These are phyloP conservation scores for Craspedostauros australis DNA, from an alignment of 108 stramenopile species.

Conservation along the genomic window DNA sequence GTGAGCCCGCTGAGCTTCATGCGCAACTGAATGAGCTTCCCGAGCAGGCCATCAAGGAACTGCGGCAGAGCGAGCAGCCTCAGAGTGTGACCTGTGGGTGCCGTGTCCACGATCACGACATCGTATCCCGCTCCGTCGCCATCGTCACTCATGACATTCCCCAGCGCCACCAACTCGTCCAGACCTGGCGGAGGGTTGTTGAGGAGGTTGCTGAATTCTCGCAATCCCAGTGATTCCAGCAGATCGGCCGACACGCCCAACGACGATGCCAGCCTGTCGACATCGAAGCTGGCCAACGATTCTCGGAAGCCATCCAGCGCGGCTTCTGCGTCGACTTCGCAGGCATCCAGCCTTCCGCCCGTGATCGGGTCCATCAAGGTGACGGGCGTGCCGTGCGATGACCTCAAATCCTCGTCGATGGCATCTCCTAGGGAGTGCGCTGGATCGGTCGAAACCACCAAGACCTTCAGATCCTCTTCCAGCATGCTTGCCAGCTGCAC, in stretches of 20 bases:
- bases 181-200: slow-evolving; percentile 93
- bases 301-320: slow-evolving; percentile 68
- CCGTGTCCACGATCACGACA: slow-evolving; percentile 87
- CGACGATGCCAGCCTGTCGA: slow-evolving; percentile 44
- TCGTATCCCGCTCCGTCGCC: slow-evolving; percentile 57
- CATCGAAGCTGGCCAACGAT: slow-evolving; percentile 62
- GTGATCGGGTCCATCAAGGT: slow-evolving; percentile 66
- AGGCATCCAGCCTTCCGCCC: slow-evolving; percentile 55
- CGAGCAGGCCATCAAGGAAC: slow-evolving; percentile 80
- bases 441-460: slow-evolving; percentile 95
- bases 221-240: slow-evolving; percentile 66
- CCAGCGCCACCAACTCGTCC: slow-evolving; percentile 88
- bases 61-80: slow-evolving; percentile 81
- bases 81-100: slow-evolving; percentile 89
- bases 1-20: slow-evolving; percentile 65
- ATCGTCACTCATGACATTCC: slow-evolving; percentile 73
- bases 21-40: slow-evolving; percentile 69
- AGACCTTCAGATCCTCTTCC: slow-evolving; percentile 65
- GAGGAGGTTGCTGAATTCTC: slow-evolving; percentile 70
- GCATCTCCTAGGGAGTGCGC: slow-evolving; percentile 96
- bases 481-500: slow-evolving; percentile 59
- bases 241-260: slow-evolving; percentile 56
- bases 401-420: slow-evolving; percentile 62
- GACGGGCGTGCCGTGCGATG: slow-evolving; percentile 34
- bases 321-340: slow-evolving; percentile 81